A percentile compares a stretch with the other conserved stretches of the same genome.
Evolutionary conservation across 768 basidiomycete species (phyloP).

Genomic region (Trametes maxima): DNA sequence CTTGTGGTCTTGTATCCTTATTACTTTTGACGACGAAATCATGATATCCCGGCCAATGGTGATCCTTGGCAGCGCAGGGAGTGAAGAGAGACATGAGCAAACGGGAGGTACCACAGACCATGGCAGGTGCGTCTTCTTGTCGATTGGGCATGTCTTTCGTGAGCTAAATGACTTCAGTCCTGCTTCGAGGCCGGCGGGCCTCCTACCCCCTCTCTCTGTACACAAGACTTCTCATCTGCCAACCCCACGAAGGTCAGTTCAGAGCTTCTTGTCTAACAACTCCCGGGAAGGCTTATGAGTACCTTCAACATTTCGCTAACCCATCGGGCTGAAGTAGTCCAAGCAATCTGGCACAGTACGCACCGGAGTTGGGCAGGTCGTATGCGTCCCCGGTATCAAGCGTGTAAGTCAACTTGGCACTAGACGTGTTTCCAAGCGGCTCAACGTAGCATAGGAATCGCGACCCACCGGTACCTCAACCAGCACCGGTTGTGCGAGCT

Average conservation of each 20-base stretch:
- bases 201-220: constrained; percentile 18
- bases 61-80: not conserved
- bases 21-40: not conserved
- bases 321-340: constrained; percentile 33
- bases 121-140: constrained; percentile 7
- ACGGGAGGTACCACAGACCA: not conserved
- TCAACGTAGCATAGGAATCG: constrained; percentile 2
- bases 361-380: constrained; percentile 14
- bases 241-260: constrained; percentile 39
- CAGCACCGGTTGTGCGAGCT: not conserved
- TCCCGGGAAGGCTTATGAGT: not conserved
- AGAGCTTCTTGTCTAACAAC: not conserved
- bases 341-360: constrained; percentile 36
- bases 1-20: not conserved
- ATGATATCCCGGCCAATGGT: constrained; percentile 5
- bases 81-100: not conserved
- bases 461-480: constrained; percentile 1
- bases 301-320: not conserved
- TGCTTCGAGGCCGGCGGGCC: not conserved
- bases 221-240: constrained; percentile 31
- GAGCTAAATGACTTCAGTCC: not conserved
- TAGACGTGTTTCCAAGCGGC: not conserved
- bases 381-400: constrained; percentile 12
- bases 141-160: not conserved
- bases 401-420: not conserved